Evolutionary conservation across 2,329 filamentous ascomycete species (phyloP).

Genomic region (Arthrobotrys iridis): DNA sequence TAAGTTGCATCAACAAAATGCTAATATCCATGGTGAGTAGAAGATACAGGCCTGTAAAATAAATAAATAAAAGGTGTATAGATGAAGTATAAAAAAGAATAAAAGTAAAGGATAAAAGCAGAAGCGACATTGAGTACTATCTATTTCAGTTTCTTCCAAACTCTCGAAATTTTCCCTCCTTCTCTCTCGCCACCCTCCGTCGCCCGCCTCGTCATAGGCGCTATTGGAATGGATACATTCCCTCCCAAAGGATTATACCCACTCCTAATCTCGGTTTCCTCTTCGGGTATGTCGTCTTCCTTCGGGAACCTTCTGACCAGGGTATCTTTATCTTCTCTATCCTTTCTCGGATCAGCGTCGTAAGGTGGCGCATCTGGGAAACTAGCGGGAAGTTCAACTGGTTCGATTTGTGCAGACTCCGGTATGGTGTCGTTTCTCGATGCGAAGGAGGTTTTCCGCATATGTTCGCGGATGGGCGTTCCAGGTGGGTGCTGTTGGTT

Average conservation of each 20-base stretch:
- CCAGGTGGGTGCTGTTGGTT: conserved; percentile 8
- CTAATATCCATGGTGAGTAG: background rate
- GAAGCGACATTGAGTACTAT: background rate
- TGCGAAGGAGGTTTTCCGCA: conserved; percentile 21
- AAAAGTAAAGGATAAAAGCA: conserved; percentile 8
- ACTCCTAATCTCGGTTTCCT: background rate
- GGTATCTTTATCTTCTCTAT: background rate
- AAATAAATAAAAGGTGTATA: conserved; percentile 5
- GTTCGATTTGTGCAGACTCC: conserved; percentile 18
- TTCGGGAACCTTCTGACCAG: conserved; percentile 24
- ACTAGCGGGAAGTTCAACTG: conserved; percentile 40
- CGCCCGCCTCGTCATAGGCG: background rate
- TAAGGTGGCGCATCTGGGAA: conserved; percentile 24
- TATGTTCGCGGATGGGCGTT: conserved; percentile 39
- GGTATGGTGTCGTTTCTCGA: background rate
- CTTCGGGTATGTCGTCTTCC: conserved; percentile 39
- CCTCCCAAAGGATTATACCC: conserved; percentile 49
- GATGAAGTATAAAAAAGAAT: background rate
- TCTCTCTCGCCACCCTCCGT: background rate
- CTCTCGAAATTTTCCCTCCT: conserved; percentile 44
- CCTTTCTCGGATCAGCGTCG: background rate
- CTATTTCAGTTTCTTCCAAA: conserved; percentile 52
- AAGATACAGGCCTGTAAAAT: background rate
- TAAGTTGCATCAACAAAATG: conserved; percentile 10
- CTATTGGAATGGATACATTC: conserved; percentile 48